phyloP scores from a whole-genome alignment of 2,329 filamentous ascomycete species.

The Phaeosphaeriaceae sp. region DNA sequence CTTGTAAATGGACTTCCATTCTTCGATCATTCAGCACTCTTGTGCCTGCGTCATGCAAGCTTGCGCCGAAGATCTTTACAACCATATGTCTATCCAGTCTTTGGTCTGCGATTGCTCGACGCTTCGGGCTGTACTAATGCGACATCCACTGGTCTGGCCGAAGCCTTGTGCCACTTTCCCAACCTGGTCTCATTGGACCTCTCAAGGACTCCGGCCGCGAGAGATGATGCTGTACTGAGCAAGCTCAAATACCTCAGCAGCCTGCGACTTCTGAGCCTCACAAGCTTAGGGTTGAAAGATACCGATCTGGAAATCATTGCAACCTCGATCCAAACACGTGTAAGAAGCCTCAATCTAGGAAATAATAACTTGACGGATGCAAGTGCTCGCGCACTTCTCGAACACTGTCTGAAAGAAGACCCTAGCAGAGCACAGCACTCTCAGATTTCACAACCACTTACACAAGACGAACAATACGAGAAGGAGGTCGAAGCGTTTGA shows the following conservation, averaged over 20 bases:
- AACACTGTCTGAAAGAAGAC: conserved; percentile 56
- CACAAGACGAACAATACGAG: conserved; percentile 41
- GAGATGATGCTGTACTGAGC: conserved; percentile 57
- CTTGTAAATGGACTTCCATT: conserved; percentile 66
- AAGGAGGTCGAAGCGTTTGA: conserved; percentile 38
- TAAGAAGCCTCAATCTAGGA: conserved; percentile 64
- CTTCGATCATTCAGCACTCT: conserved; percentile 66
- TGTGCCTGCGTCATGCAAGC: conserved; percentile 54
- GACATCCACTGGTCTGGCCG: conserved; percentile 61
- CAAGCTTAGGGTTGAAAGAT: conserved; percentile 62
- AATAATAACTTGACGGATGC: conserved; percentile 65
- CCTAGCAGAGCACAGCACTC: conserved; percentile 12
- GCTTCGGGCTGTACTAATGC: conserved; percentile 65
- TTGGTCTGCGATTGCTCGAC: conserved; percentile 62
- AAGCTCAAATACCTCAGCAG: conserved; percentile 56
- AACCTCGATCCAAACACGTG: conserved; percentile 58
- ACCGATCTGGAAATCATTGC: conserved; percentile 60
- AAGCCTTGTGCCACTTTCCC: conserved; percentile 61
- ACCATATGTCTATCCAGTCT: conserved; percentile 41
- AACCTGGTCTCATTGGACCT: conserved; percentile 65
- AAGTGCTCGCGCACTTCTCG: conserved; percentile 59
- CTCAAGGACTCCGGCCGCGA: conserved; percentile 60
- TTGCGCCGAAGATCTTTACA: conserved; percentile 28
- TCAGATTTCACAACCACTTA: conserved; percentile 25
- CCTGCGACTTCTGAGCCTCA: conserved; percentile 64